Percentiles rank a stretch among this genome's conserved stretches.
phyloP scores from a whole-genome alignment of 108 stramenopile species.

The Halocafeteria seosinensis region DNA sequence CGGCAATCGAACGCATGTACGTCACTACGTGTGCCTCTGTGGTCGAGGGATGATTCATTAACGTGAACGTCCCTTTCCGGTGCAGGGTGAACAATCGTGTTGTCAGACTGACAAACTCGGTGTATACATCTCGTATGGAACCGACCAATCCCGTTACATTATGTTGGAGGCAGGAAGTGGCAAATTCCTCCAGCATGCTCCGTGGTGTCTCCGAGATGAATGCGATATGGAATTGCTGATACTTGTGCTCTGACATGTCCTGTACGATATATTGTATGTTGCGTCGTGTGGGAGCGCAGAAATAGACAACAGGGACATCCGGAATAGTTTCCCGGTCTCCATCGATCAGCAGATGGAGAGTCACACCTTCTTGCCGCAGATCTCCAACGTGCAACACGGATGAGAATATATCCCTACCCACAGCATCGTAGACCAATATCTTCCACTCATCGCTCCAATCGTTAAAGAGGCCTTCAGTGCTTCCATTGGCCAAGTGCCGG shows the following conservation, averaged over 20 bases:
- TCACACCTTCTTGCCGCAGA: slow-evolving; percentile 80
- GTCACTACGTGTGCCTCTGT: neutral
- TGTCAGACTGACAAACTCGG: slow-evolving; percentile 6
- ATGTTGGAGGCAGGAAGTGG: slow-evolving; percentile 40
- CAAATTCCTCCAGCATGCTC: slow-evolving; percentile 77
- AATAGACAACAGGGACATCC: slow-evolving; percentile 89
- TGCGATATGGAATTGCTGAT: slow-evolving; percentile 59
- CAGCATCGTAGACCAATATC: slow-evolving; percentile 81
- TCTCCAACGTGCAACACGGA: slow-evolving; percentile 76
- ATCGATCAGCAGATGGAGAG: slow-evolving; percentile 68
- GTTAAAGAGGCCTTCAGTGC: too few relatives aligned
- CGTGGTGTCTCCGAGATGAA: slow-evolving; percentile 64
- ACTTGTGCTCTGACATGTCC: slow-evolving; percentile 57
- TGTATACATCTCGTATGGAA: slow-evolving; percentile 1
- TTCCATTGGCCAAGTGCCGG: too few relatives aligned
- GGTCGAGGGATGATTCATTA: neutral
- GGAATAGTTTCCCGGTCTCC: slow-evolving; percentile 75
- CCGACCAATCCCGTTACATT: neutral
- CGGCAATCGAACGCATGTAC: neutral
- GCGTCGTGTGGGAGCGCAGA: slow-evolving; percentile 67
- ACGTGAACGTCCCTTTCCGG: neutral
- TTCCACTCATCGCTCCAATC: slow-evolving; percentile 60
- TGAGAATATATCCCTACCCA: slow-evolving; percentile 79
- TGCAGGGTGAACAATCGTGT: neutral
- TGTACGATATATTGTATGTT: slow-evolving; percentile 68